Percentiles rank a stretch among this genome's conserved stretches.
Conservation (phyloP, 129 eudicot genomes). For the Dittrichia graveolens region DNA sequence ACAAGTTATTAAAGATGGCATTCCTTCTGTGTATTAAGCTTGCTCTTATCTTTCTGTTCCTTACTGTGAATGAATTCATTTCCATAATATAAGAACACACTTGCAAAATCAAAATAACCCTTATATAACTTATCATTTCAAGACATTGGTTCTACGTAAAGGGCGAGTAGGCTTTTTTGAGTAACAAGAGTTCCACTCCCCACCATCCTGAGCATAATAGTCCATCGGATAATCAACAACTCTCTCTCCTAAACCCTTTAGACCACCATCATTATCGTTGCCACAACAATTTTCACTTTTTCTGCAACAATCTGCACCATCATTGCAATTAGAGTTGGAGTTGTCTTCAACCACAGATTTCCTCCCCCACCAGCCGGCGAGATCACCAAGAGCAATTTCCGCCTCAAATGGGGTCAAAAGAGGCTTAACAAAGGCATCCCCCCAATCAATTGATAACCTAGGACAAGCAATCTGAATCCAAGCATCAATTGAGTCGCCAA, state of each 20-base stretch:
- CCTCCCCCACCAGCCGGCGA: slow-evolving; percentile 97
- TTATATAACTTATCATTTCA: slow-evolving; percentile 29
- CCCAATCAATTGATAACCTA: slow-evolving; percentile 94
- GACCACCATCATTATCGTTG: slow-evolving; percentile 27
- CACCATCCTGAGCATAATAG: slow-evolving; percentile 95
- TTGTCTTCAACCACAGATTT: slow-evolving; percentile 26
- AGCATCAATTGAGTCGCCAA: slow-evolving; percentile 91
- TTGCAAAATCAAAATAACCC: neutral
- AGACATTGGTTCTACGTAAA: slow-evolving; percentile 35
- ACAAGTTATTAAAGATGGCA: neutral
- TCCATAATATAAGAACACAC: neutral
- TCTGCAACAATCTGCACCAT: slow-evolving; percentile 40
- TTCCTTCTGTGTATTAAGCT: slow-evolving; percentile 25
- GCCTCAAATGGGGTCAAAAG: slow-evolving; percentile 83
- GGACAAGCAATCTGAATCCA: slow-evolving; percentile 98
- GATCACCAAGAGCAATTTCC: slow-evolving; percentile 90
- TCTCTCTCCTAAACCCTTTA: slow-evolving; percentile 28
- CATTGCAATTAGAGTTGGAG: slow-evolving; percentile 19
- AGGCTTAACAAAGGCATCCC: slow-evolving; percentile 81
- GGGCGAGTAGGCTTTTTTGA: slow-evolving; percentile 58
- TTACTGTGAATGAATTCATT: slow-evolving; percentile 12
- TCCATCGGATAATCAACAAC: slow-evolving; percentile 89
- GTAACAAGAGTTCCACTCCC: slow-evolving; percentile 91
- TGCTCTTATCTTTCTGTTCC: slow-evolving; percentile 3
- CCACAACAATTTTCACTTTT: slow-evolving; percentile 48